Evolutionary conservation across 2,329 filamentous ascomycete species (phyloP).

Genomic region (Pestalotiopsis sp.): DNA sequence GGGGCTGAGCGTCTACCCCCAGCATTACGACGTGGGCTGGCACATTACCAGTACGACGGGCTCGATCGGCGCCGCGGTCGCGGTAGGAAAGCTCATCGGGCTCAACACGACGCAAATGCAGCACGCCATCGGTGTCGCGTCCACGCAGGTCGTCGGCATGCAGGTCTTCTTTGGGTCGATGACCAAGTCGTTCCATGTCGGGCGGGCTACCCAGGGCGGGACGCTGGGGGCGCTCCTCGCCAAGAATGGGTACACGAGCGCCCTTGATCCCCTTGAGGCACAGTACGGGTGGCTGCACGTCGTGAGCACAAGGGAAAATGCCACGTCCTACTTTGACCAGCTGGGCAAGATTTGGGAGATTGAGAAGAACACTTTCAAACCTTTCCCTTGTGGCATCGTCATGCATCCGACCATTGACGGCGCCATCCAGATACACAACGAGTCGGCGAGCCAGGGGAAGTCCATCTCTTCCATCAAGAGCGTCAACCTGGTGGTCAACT

Average conservation of each 20-base stretch:
- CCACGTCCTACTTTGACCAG: slow-evolving; percentile 35
- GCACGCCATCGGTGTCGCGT: slow-evolving; percentile 53
- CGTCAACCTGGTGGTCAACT: slow-evolving; percentile 47
- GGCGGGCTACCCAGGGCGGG: slow-evolving; percentile 52
- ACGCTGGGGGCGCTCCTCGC: slow-evolving; percentile 41
- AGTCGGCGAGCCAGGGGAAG: slow-evolving; percentile 32
- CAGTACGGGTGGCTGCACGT: slow-evolving; percentile 55
- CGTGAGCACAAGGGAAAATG: slow-evolving; percentile 41
- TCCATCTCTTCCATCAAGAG: slow-evolving; percentile 33
- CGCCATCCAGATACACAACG: slow-evolving; percentile 43
- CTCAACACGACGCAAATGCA: slow-evolving; percentile 39
- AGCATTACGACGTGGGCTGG: slow-evolving; percentile 57
- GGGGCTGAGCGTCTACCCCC: slow-evolving; percentile 50
- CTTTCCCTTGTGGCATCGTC: slow-evolving; percentile 57
- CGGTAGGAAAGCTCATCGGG: slow-evolving; percentile 46
- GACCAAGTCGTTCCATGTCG: slow-evolving; percentile 56
- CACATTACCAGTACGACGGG: slow-evolving; percentile 55
- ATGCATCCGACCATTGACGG: slow-evolving; percentile 57
- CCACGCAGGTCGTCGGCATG: slow-evolving; percentile 53
- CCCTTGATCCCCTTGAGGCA: slow-evolving; percentile 46
- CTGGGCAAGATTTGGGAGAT: slow-evolving; percentile 47
- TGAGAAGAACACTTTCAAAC: slow-evolving; percentile 55
- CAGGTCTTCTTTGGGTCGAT: slow-evolving; percentile 56
- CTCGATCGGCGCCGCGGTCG: slow-evolving; percentile 52
- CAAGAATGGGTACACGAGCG: slow-evolving; percentile 48